Percentiles rank a stretch among this genome's conserved stretches.
phyloP scores from a whole-genome alignment of 1,284 basidiomycete genomes.

The Fomitopsis pinicola region DNA sequence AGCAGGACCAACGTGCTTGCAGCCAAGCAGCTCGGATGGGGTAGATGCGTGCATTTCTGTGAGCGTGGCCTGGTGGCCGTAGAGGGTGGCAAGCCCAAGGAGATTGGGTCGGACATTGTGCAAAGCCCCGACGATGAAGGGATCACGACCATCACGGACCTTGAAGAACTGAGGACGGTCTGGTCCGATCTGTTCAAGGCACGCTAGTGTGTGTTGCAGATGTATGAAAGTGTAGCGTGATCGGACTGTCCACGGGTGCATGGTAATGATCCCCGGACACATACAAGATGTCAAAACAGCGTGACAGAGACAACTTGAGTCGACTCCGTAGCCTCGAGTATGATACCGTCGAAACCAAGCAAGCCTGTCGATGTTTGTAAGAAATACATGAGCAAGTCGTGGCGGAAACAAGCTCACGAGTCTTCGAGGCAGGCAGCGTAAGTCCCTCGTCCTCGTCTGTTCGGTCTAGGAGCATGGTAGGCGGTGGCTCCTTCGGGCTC shows the following conservation, averaged over 20 bases:
- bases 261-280: not conserved
- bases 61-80: conserved; percentile 59
- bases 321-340: conserved; percentile 75
- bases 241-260: not conserved
- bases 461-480: conserved; percentile 83
- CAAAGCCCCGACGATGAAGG: conserved; percentile 35
- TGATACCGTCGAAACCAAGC: conserved; percentile 78
- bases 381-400: too few species aligned
- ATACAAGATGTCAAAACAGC: conserved; percentile 46
- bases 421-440: conserved; percentile 65
- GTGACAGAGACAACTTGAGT: conserved; percentile 74
- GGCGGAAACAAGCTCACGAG: conserved; percentile 44
- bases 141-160: conserved; percentile 41
- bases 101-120: conserved; percentile 38
- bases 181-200: conserved; percentile 70
- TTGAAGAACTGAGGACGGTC: conserved; percentile 61
- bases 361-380: conserved; percentile 40
- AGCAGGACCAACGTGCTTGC: conserved; percentile 63
- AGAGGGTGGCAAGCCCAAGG: conserved; percentile 56
- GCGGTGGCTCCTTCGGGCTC: conserved; percentile 61
- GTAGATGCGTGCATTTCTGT: conserved; percentile 67
- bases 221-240: not conserved
- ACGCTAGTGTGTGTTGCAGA: not conserved
- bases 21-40: conserved; percentile 66
- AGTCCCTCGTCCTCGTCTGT: conserved; percentile 77